Evolutionary conservation across 768 basidiomycete genomes (phyloP).

Genomic region (Hygrophorus russula): DNA sequence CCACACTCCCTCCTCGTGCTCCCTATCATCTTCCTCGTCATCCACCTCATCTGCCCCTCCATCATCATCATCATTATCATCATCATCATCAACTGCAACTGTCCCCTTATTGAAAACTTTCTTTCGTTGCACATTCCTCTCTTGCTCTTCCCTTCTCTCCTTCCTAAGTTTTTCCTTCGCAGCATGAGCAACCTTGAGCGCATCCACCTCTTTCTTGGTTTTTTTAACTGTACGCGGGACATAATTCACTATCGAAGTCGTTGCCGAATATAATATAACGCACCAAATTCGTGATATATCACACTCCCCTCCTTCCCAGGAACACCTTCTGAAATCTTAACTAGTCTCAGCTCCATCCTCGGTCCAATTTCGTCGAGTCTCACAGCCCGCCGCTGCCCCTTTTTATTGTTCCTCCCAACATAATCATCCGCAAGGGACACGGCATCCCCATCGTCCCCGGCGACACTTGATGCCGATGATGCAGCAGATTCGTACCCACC

Average conservation of each 20-base stretch:
- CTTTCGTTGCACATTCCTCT: constrained; percentile 82
- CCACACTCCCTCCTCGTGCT: constrained; percentile 28
- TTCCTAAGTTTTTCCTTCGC: constrained; percentile 68
- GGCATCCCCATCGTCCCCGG: constrained; percentile 76
- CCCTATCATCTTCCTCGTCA: constrained; percentile 23
- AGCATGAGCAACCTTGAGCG: constrained; percentile 62
- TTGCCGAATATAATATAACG: constrained; percentile 16
- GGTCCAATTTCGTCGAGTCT: constrained; percentile 91
- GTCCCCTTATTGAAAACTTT: constrained; percentile 26
- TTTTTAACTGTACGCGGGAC: constrained; percentile 65
- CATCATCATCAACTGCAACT: constrained; percentile 21
- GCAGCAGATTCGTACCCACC: constrained; percentile 72
- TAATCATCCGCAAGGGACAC: constrained; percentile 88
- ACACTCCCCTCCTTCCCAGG: constrained; percentile 91
- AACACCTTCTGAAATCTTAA: constrained; percentile 91
- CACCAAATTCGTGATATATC: constrained; percentile 91
- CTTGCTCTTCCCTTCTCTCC: constrained; percentile 81
- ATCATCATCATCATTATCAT: constrained; percentile 28
- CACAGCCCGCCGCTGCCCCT: constrained; percentile 85
- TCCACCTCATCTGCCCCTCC: constrained; percentile 32
- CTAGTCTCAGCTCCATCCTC: constrained; percentile 81
- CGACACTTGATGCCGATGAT: constrained; percentile 65
- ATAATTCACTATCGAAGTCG: constrained; percentile 3
- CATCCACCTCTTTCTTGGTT: constrained; percentile 60
- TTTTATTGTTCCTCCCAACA: constrained; percentile 88